phyloP scores from a whole-genome alignment of 2,329 filamentous ascomycete species.

The Diaporthe eres region DNA sequence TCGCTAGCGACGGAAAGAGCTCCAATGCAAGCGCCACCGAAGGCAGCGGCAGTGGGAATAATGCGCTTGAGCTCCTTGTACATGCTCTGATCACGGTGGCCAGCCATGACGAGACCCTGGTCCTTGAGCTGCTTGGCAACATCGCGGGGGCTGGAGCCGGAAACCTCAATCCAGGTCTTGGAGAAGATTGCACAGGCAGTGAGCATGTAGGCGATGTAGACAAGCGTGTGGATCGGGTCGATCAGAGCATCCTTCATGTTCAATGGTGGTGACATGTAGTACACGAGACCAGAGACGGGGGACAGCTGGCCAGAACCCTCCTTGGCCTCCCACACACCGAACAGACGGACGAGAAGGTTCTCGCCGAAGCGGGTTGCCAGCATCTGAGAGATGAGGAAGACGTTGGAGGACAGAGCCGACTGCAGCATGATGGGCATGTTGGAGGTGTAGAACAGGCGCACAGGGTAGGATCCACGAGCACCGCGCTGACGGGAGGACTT shows the following conservation, averaged over 20 bases:
- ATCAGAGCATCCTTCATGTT: constrained; percentile 98
- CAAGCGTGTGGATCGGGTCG: constrained; percentile 94
- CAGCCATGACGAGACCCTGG: constrained; percentile 98
- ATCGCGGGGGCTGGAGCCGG: constrained; percentile 95
- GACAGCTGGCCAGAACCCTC: constrained; percentile 97
- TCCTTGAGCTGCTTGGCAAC: constrained; percentile 99
- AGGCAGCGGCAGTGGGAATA: constrained; percentile 97
- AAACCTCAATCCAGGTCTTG: constrained; percentile 99
- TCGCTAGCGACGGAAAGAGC: constrained; percentile 96
- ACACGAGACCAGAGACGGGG: constrained; percentile 92
- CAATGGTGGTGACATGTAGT: constrained; percentile 99
- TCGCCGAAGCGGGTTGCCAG: constrained; percentile 99
- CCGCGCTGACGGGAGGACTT: constrained; percentile 99
- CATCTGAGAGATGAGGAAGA: constrained; percentile 99
- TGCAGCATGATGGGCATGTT: constrained; percentile 99
- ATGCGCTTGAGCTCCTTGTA: constrained; percentile 99
- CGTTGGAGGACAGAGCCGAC: constrained; percentile 97
- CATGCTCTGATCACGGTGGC: constrained; percentile 99
- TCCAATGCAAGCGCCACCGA: constrained; percentile 99
- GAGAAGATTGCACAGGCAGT: constrained; percentile 95
- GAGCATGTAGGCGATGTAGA: constrained; percentile 98
- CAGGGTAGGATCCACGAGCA: constrained; percentile 96
- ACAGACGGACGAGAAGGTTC: constrained; percentile 96
- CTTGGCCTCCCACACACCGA: constrained; percentile 98
- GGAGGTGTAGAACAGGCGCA: constrained; percentile 99